A percentile compares a stretch with the other conserved stretches of the same genome.
These are phyloP conservation scores for Asterella californica DNA, from an alignment of 225 moss, liverwort and hornwort species.

Conservation along the genomic window DNA sequence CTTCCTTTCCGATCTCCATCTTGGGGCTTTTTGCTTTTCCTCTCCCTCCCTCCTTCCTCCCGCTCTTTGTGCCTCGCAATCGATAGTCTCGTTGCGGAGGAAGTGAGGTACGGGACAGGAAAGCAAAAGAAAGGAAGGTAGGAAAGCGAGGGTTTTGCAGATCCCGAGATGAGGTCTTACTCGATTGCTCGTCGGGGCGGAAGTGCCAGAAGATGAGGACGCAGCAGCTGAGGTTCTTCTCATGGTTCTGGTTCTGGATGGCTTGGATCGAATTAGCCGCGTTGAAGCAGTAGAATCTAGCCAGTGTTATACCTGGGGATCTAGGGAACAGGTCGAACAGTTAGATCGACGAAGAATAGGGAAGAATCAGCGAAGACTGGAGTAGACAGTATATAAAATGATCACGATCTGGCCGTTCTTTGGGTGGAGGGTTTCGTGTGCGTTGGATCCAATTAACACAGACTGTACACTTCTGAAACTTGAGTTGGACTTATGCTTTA, in stretches of 20 bases:
- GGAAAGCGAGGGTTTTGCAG: conserved; percentile 23
- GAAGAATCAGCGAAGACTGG: not conserved
- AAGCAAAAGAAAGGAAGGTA: conserved; percentile 6
- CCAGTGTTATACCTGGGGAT: not conserved
- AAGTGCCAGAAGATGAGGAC: conserved; percentile 7
- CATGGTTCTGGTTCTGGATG: conserved; percentile 22
- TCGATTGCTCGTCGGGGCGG: conserved; percentile 17
- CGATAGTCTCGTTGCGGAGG: conserved; percentile 6
- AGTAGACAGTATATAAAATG: not conserved
- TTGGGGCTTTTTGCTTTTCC: conserved; percentile 13
- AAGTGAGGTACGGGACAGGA: conserved; percentile 13
- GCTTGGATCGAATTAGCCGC: conserved; percentile 19
- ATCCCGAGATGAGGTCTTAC: conserved; percentile 18
- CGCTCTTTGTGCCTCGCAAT: conserved; percentile 4
- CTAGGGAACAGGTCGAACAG: not conserved
- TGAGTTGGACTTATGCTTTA: not conserved
- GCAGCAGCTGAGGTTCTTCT: conserved; percentile 26
- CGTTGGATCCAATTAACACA: not conserved
- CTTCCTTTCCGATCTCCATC: conserved; percentile 19
- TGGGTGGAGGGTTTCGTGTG: not conserved
- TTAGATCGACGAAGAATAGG: conserved; percentile 9
- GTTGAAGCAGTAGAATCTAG: conserved; percentile 6
- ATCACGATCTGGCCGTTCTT: not conserved
- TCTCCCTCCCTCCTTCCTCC: not conserved
- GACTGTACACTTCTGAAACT: not conserved